A percentile compares a stretch with the other conserved stretches of the same genome.
These are phyloP conservation scores for Kwoniella shandongensis DNA, from an alignment of 768 basidiomycete genomes.

Conservation along the genomic window DNA sequence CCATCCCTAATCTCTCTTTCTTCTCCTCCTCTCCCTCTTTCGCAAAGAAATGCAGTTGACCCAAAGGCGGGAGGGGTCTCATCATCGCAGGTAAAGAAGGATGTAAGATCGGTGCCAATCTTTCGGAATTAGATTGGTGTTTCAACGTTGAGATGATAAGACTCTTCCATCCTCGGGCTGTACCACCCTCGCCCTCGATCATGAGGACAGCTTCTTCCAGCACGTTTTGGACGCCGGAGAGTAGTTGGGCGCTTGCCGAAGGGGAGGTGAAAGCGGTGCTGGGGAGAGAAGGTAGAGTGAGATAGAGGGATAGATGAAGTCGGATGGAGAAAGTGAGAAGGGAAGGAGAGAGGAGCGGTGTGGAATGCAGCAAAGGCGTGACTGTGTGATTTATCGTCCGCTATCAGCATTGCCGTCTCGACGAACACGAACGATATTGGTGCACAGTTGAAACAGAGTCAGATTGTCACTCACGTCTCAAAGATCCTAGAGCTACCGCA, in stretches of 20 bases:
- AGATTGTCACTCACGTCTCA: slow-evolving; percentile 41
- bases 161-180: slow-evolving; percentile 42
- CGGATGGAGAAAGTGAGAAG: slow-evolving; percentile 42
- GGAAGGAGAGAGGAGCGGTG: slow-evolving; percentile 34
- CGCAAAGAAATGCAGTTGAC: slow-evolving; percentile 42
- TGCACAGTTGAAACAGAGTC: too few relatives aligned
- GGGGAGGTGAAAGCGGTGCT: slow-evolving; percentile 14
- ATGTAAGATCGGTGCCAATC: slow-evolving; percentile 31
- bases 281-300: slow-evolving; percentile 22
- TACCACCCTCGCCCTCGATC: slow-evolving; percentile 35
- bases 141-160: slow-evolving; percentile 28
- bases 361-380: slow-evolving; percentile 26
- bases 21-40: slow-evolving; percentile 40
- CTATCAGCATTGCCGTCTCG: too few relatives aligned
- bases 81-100: slow-evolving; percentile 43
- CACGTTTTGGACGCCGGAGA: slow-evolving; percentile 20
- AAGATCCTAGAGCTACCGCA: slow-evolving; percentile 24
- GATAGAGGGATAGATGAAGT: slow-evolving; percentile 38
- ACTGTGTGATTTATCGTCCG: slow-evolving; percentile 15
- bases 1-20: slow-evolving; percentile 36
- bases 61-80: slow-evolving; percentile 42
- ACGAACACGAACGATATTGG: too few relatives aligned
- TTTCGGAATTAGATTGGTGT: not conserved
- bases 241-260: slow-evolving; percentile 4
- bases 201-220: slow-evolving; percentile 36